Evolutionary conservation across 2,329 filamentous ascomycete genomes (phyloP).

Genomic region (Alternaria sp.): DNA sequence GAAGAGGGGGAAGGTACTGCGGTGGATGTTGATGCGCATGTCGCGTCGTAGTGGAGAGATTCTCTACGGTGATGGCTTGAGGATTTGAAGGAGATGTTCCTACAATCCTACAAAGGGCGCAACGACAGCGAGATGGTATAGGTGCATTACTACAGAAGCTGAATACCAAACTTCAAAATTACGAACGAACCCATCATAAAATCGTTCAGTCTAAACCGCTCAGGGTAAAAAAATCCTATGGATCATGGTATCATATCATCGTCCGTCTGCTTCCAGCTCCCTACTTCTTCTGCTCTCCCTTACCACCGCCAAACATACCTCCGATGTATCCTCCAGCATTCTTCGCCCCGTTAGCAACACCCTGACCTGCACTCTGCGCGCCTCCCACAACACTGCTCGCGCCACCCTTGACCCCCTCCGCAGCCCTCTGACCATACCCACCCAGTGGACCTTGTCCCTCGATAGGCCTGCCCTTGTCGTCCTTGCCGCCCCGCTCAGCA

Average conservation of each 20-base stretch:
- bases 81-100: neutral
- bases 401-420: slow-evolving; percentile 45
- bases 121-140: neutral
- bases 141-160: neutral
- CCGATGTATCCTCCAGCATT: slow-evolving; percentile 39
- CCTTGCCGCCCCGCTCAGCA: slow-evolving; percentile 69
- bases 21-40: slow-evolving; percentile 12
- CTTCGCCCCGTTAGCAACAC: slow-evolving; percentile 38
- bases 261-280: neutral
- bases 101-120: neutral
- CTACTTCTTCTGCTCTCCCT: slow-evolving; percentile 32
- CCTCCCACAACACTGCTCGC: slow-evolving; percentile 33
- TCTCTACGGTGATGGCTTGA: neutral
- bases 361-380: slow-evolving; percentile 37
- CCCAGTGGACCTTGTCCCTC: slow-evolving; percentile 52
- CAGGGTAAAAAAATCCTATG: neutral
- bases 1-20: slow-evolving; percentile 27
- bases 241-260: slow-evolving; percentile 12
- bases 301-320: slow-evolving; percentile 34
- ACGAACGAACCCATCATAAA: neutral
- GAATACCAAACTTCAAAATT: neutral
- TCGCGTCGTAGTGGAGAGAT: slow-evolving; percentile 1
- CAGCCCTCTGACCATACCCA: slow-evolving; percentile 42
- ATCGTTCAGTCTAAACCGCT: neutral
- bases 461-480: slow-evolving; percentile 62